phyloP scores from a whole-genome alignment of 106 monocot species.

The Acorus calamus region DNA sequence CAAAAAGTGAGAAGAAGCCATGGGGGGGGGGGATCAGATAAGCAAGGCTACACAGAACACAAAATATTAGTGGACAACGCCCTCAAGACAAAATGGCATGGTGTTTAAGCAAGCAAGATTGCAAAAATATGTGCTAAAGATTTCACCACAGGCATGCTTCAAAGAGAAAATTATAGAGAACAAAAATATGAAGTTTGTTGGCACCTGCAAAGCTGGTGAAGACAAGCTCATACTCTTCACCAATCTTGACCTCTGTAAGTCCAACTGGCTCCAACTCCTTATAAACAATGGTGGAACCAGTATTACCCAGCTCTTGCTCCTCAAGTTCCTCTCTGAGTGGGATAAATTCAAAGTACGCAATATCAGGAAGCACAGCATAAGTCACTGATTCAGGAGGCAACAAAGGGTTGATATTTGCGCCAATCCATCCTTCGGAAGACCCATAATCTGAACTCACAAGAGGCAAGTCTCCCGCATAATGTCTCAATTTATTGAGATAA shows the following conservation, averaged over 20 bases:
- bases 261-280: slow-evolving; percentile 61
- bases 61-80: too few relatives aligned
- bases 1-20: too few relatives aligned
- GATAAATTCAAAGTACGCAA: slow-evolving; percentile 84
- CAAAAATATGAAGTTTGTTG: too few relatives aligned
- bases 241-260: slow-evolving; percentile 55
- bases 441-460: slow-evolving; percentile 80
- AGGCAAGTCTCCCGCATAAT: slow-evolving; percentile 68
- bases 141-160: too few relatives aligned
- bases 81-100: too few relatives aligned
- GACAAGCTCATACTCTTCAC: slow-evolving; percentile 61
- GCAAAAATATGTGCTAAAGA: too few relatives aligned
- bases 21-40: too few relatives aligned
- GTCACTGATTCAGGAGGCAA: slow-evolving; percentile 44
- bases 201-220: slow-evolving; percentile 58
- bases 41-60: too few relatives aligned
- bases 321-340: slow-evolving; percentile 32
- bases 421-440: slow-evolving; percentile 78
- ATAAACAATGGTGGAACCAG: slow-evolving; percentile 18
- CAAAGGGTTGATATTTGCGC: slow-evolving; percentile 49
- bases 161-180: too few relatives aligned
- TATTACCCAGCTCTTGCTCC: slow-evolving; percentile 13
- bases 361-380: slow-evolving; percentile 67
- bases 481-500: slow-evolving; percentile 67
- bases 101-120: too few relatives aligned